Conservation (phyloP, 768 basidiomycete species). For the Boletus pseudo-olivaceus region DNA sequence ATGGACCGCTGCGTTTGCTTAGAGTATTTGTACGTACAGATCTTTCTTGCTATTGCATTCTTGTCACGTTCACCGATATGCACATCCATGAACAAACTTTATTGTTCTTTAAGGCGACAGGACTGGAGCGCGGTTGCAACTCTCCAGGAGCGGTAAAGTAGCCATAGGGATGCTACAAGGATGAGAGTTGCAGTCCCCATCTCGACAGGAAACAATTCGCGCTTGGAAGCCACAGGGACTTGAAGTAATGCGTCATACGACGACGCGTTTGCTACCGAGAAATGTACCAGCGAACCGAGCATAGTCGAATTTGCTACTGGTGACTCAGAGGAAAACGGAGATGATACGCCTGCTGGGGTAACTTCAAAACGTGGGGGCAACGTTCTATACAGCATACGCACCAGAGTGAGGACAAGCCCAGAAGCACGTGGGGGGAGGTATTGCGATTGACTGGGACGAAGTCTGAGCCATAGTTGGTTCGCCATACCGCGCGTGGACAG, state of each 20-base stretch:
- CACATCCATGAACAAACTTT: slow-evolving; percentile 5
- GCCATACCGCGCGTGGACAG: slow-evolving; percentile 45
- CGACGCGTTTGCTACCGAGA: slow-evolving; percentile 13
- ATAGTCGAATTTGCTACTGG: slow-evolving; percentile 22
- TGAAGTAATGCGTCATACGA: slow-evolving; percentile 9
- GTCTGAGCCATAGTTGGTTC: slow-evolving; percentile 16
- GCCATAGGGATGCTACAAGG: slow-evolving; percentile 33
- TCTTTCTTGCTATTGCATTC: slow-evolving; percentile 26
- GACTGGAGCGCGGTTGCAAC: slow-evolving; percentile 21
- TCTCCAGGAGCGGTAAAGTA: slow-evolving; percentile 26
- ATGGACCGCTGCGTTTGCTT: slow-evolving; percentile 12
- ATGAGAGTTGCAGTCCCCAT: slow-evolving; percentile 33
- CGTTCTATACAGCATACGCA: slow-evolving; percentile 9
- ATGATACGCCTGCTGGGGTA: slow-evolving; percentile 2
- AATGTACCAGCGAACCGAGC: slow-evolving; percentile 17
- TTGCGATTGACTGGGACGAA: slow-evolving; percentile 18
- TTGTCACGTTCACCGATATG: slow-evolving; percentile 5
- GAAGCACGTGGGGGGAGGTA: slow-evolving; percentile 30
- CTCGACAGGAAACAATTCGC: slow-evolving; percentile 34
- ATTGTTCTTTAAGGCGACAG: slow-evolving; percentile 26
- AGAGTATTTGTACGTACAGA: slow-evolving; percentile 31
- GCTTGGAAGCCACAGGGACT: slow-evolving; percentile 35
- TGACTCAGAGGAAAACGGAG: slow-evolving; percentile 11
- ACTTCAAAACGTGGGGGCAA: slow-evolving; percentile 6
- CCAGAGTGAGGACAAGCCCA: slow-evolving; percentile 30